Evolutionary conservation across 2,329 filamentous ascomycete species (phyloP).

Genomic region (Fusarium incarnatum): DNA sequence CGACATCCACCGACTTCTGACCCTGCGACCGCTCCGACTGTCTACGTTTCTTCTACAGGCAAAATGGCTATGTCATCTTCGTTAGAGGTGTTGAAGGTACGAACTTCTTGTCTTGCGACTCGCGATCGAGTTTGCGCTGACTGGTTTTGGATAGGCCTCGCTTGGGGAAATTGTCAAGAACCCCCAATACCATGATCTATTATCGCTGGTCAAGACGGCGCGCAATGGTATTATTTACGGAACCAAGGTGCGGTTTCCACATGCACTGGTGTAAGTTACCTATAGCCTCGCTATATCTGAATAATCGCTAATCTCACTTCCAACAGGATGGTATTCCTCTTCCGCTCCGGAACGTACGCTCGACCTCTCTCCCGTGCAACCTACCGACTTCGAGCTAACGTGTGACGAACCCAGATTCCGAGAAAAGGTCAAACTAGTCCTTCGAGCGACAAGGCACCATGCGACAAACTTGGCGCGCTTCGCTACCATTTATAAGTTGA

Average conservation of each 20-base stretch:
- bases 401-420: slow-evolving; percentile 62
- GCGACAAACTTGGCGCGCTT: slow-evolving; percentile 93
- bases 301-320: slow-evolving; percentile 32
- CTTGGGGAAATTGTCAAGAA: slow-evolving; percentile 84
- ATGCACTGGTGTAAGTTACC: slow-evolving; percentile 80
- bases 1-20: slow-evolving; percentile 15
- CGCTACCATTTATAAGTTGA: slow-evolving; percentile 87
- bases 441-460: slow-evolving; percentile 89
- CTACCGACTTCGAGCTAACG: slow-evolving; percentile 32
- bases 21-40: slow-evolving; percentile 17
- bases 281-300: neutral
- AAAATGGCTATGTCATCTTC: slow-evolving; percentile 46
- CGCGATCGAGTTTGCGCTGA: slow-evolving; percentile 19
- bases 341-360: slow-evolving; percentile 86
- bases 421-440: slow-evolving; percentile 81
- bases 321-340: slow-evolving; percentile 91
- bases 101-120: neutral
- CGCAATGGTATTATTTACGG: slow-evolving; percentile 98
- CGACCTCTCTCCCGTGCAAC: slow-evolving; percentile 7
- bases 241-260: slow-evolving; percentile 96
- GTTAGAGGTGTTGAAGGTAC: slow-evolving; percentile 49
- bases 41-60: slow-evolving; percentile 31
- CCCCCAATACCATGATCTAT: slow-evolving; percentile 84
- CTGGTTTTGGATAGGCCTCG: slow-evolving; percentile 62
- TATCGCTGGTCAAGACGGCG: slow-evolving; percentile 89